Base-by-base conservation (phyloP, 2,329 filamentous ascomycete species). In the Scedosporium aurantiacum region DNA sequence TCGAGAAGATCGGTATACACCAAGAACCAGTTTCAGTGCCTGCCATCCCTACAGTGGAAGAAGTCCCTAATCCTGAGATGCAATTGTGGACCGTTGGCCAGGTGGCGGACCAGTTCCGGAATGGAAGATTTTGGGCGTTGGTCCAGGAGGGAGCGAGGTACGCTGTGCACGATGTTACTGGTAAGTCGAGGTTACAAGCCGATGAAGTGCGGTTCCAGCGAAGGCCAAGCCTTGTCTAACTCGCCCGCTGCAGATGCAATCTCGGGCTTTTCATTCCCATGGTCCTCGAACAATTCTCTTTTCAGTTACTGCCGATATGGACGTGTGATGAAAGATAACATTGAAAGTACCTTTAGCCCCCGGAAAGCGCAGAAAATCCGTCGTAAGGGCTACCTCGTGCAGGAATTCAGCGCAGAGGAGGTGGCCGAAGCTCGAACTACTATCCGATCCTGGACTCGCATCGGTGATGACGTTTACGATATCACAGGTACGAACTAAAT, bases 391-490 rank as follows among this genome's bases (percentile, higher is more conserved):
- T 18, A 21, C n/a, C 27, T 60, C 2, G 23, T 52, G 1, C 58
- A 50, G 23, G 47, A 47, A 32, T 60, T 52, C 28, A 25, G 8
- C 4, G 32, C 43, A 55, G 41, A 54, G 63, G 3, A 57, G 60
- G 4, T 57, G 57, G 43, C 55, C 59, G 14, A 57, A 64, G 27
- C 61, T 62, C 21, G 47, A 25, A n/a, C 54, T 61, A 18, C 61
- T 54, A 23, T 37, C 58, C 8, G 16, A 5, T 58, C 62, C 54
- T 65, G 63, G 1, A 47, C 63, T 7, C 45, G 57, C 2, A 57
- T 66, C 8, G 57, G 60, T 2, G 55, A 40, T 2, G 60, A 62
- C 27, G 63, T 66, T 2, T 66, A 66, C 57, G 60, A 66, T 28
- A 61, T 65, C 6, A 64, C 63, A 8, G 54, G 64, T 64, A 10